Base-by-base conservation (phyloP, 2,329 filamentous ascomycete genomes). In the Nakataea oryzae region DNA sequence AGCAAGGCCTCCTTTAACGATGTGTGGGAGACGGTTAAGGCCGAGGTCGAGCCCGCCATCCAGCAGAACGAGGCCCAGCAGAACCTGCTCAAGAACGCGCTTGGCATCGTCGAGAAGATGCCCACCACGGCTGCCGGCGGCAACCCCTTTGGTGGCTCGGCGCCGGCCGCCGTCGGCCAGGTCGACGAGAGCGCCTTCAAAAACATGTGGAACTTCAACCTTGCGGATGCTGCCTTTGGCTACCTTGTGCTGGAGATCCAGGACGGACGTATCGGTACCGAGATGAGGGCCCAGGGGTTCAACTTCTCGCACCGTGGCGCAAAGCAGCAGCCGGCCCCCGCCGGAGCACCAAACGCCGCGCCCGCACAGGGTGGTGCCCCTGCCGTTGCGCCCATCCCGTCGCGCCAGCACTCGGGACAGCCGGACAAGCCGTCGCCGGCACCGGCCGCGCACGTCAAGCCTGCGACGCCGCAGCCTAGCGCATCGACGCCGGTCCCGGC, bases 191-290 rank as follows among this genome's bases (percentile, higher is more conserved):
- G 93, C 70, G 95, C 95, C 1, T 99, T 99, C 84, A 99, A 99
- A 81, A 99, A 99, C 74, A 97, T 97, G 95, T 99, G 95, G 95
- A 99, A 99, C 76, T 99, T 99, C 78, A 97, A 97, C 75, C 77
- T 99, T 67, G 95, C 95, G 32, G 95, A 99, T 78, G 95, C 95
- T 62, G 93, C 95, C 26, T 99, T 97, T 73, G 95, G 95, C 64
- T 99, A 92, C 81, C 81, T 99, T 60, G 92, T 97, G 21, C 78
- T 99, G 63, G 95, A 99, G 74, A 88, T 99, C 64, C 95, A 99
- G 72, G 90, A 92, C 71, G 95, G 95, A 60, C 87, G 95, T 56
- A 97, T 99, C 68, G 95, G 93, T 58, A 99, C 95, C 0, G 95
- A 99, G 77, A 99, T 99, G 95, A 87, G 92, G 66, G 95, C 95